Evolutionary conservation across 441 rosid genomes (phyloP).

Genomic region (Gossypium lobatum): DNA sequence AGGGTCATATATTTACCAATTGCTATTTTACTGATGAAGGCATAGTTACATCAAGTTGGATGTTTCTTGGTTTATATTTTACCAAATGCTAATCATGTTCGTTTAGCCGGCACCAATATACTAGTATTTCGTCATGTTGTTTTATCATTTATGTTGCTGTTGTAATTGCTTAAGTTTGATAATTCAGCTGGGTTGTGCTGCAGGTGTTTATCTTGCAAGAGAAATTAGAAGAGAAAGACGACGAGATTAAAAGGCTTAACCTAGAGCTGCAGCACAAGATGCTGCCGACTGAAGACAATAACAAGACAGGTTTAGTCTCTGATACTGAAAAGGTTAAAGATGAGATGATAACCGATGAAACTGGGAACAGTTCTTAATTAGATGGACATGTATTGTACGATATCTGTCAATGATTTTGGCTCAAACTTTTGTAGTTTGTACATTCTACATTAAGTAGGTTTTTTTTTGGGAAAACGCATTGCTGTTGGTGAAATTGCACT

Average conservation of each 20-base stretch:
- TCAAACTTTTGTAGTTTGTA: conserved; percentile 17
- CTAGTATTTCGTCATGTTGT: background rate
- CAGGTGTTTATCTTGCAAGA: conserved; percentile 76
- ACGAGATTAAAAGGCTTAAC: conserved; percentile 38
- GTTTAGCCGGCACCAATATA: background rate
- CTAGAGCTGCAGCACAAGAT: conserved; percentile 35
- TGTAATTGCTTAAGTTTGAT: background rate
- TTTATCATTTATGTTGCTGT: background rate
- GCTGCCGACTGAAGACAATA: conserved; percentile 20
- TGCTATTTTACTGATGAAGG: background rate
- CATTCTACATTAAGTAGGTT: conserved; percentile 27
- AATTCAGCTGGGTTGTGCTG: background rate
- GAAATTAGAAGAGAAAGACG: conserved; percentile 60
- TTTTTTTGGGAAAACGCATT: background rate
- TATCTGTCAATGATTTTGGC: background rate
- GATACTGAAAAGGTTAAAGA: conserved; percentile 15
- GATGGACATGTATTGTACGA: conserved; percentile 20
- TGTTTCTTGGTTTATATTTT: background rate
- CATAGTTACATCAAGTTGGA: background rate
- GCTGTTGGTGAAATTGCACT: background rate
- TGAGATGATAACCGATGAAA: conserved; percentile 22
- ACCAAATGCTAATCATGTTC: background rate
- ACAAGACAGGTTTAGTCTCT: conserved; percentile 21
- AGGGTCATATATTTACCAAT: background rate
- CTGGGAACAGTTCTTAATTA: conserved; percentile 17